Percentiles rank a stretch among this genome's conserved stretches.
Evolutionary conservation across 805 yeast genomes (phyloP).

Genomic region (Suhomyces kilbournensis): DNA sequence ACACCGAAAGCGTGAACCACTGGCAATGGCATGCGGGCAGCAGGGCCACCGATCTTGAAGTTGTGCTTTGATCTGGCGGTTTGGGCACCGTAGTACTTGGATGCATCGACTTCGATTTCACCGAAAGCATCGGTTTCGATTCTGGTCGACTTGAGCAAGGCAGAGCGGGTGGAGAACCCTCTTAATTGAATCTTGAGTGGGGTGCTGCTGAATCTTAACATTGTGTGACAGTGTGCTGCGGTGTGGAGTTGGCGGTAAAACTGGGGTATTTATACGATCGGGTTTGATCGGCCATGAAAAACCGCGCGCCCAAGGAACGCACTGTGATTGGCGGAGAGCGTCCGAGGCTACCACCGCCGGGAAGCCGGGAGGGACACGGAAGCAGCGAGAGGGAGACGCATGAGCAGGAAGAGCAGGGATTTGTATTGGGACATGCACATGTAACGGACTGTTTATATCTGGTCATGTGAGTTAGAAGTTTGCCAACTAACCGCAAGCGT

Average conservation of each 20-base stretch:
- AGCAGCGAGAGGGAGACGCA: background rate
- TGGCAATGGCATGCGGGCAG: conserved; percentile 90
- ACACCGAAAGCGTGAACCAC: conserved; percentile 89
- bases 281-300: background rate
- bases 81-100: conserved; percentile 97
- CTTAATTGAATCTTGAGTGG: conserved; percentile 16
- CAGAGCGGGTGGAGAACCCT: conserved; percentile 26
- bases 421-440: background rate
- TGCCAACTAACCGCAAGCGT: background rate
- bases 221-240: conserved; percentile 7
- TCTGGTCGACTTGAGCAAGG: conserved; percentile 40
- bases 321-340: background rate
- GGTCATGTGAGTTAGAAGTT: background rate
- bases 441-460: too few relatives aligned
- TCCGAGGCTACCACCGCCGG: background rate
- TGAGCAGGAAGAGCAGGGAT: background rate
- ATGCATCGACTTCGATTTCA: conserved; percentile 83
- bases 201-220: conserved; percentile 27
- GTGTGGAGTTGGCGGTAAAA: background rate
- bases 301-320: background rate
- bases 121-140: conserved; percentile 96
- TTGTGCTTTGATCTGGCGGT: conserved; percentile 90
- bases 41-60: conserved; percentile 92
- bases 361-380: background rate
- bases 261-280: conserved; percentile 2